These are phyloP conservation scores for Effrenium voratum DNA, from an alignment of 73 alveolate genomes.

Conservation along the genomic window DNA sequence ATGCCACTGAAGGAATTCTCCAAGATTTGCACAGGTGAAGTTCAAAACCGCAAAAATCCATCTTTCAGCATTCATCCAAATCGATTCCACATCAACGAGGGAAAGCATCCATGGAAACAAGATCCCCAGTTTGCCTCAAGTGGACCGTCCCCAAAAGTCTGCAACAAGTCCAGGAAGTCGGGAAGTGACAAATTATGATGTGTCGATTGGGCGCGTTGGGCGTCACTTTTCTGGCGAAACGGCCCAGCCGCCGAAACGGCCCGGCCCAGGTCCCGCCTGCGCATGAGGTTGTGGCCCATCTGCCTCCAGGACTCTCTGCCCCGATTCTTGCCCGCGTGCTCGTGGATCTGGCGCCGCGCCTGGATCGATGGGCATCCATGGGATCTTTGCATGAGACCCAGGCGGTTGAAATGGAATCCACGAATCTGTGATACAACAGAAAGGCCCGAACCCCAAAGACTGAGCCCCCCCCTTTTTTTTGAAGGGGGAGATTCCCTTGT, in stretches of 20 bases:
- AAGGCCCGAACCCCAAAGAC: neutral
- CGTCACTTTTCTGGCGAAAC: neutral
- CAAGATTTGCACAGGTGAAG: too few relatives aligned
- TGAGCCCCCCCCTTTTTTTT: neutral
- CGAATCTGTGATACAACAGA: neutral
- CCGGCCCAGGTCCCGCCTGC: neutral
- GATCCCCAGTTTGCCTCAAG: too few relatives aligned
- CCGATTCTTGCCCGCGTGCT: slow-evolving; percentile 80
- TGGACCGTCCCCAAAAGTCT: too few relatives aligned
- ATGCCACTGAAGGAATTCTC: too few relatives aligned
- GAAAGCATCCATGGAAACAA: too few relatives aligned
- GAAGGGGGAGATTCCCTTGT: neutral
- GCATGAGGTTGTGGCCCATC: slow-evolving; percentile 68
- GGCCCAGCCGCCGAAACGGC: neutral
- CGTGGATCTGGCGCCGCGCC: slow-evolving; percentile 65
- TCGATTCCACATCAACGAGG: too few relatives aligned
- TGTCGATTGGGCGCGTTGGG: neutral
- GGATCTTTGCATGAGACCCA: neutral
- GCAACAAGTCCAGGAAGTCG: too few relatives aligned
- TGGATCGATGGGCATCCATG: neutral
- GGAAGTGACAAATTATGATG: too few relatives aligned
- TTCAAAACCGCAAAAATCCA: too few relatives aligned
- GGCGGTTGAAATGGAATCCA: neutral
- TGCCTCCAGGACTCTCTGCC: slow-evolving; percentile 63
- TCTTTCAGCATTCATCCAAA: too few relatives aligned